Conservation (phyloP, 2,329 filamentous ascomycete genomes). For the Alternaria brassicae region DNA sequence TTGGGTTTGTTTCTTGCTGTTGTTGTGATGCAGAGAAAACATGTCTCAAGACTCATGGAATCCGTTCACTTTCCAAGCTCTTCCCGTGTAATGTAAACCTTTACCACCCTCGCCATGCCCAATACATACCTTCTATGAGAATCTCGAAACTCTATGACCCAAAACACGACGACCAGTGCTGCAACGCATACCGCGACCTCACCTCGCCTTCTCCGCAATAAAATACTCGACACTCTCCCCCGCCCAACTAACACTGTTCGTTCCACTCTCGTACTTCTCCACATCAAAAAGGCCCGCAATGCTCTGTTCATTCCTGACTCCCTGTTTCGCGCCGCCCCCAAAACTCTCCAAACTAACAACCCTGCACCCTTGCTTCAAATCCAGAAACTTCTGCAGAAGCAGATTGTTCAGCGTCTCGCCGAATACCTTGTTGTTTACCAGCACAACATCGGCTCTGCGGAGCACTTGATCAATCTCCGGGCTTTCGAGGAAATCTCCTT, state of each 20-base stretch:
- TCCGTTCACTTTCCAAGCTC: background rate
- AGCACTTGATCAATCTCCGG: slow-evolving; percentile 73
- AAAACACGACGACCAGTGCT: too few relatives aligned
- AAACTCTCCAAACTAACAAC: slow-evolving; percentile 94
- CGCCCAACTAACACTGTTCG: slow-evolving; percentile 85
- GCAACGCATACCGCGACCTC: too few relatives aligned
- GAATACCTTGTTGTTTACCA: slow-evolving; percentile 98
- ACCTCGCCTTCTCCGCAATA: slow-evolving; percentile 68
- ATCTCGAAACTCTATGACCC: too few relatives aligned
- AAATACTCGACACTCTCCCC: slow-evolving; percentile 84
- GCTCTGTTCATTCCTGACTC: slow-evolving; percentile 76
- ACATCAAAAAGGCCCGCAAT: slow-evolving; percentile 83
- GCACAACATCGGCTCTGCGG: slow-evolving; percentile 87
- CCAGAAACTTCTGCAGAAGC: slow-evolving; percentile 87
- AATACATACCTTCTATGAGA: too few relatives aligned
- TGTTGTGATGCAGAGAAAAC: background rate
- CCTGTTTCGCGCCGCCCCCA: slow-evolving; percentile 71
- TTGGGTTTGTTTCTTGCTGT: too few relatives aligned
- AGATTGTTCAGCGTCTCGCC: slow-evolving; percentile 84
- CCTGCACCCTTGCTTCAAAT: slow-evolving; percentile 87
- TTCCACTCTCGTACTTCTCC: slow-evolving; percentile 73
- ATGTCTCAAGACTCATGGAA: background rate
- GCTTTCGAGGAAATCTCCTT: slow-evolving; percentile 83
- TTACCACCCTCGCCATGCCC: background rate
- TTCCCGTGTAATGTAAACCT: background rate